Conservation (phyloP, 345 rosid species). For the Zanthoxylum bungeanum region DNA sequence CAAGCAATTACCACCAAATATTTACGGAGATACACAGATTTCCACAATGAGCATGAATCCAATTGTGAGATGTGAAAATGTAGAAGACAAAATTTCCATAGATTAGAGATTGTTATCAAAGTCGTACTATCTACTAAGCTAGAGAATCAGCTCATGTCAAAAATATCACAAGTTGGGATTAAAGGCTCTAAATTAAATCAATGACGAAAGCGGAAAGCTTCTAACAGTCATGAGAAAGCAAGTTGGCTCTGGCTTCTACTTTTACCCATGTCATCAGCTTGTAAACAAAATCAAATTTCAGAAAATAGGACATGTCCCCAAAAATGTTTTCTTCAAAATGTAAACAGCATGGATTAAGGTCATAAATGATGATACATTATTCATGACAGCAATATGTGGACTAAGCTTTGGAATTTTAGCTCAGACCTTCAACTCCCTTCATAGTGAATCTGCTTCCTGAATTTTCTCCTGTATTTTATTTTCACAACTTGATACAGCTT, state of each 20-base stretch:
- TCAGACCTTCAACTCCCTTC: conserved; percentile 60
- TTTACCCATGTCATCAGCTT: not conserved
- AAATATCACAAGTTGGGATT: not conserved
- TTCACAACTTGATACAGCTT: conserved; percentile 77
- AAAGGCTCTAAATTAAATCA: not conserved
- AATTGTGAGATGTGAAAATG: not conserved
- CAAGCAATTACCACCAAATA: not conserved
- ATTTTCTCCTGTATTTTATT: conserved; percentile 60
- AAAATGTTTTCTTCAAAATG: not conserved
- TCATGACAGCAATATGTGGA: not conserved
- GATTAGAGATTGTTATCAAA: not conserved
- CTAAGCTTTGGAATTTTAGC: not conserved
- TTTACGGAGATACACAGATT: not conserved
- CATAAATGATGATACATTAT: not conserved
- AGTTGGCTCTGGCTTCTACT: not conserved
- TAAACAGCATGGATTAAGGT: not conserved
- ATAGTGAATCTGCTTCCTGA: conserved; percentile 60
- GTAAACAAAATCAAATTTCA: not conserved
- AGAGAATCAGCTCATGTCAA: not conserved
- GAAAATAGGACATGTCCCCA: not conserved
- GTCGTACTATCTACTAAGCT: not conserved
- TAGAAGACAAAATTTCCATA: not conserved
- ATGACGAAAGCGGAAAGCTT: not conserved
- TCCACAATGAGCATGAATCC: not conserved
- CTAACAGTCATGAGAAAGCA: not conserved